Evolutionary conservation across 2,329 filamentous ascomycete genomes (phyloP), one percentile per base, ranked within the genome.

Genomic region (Bisporella sp.): DNA sequence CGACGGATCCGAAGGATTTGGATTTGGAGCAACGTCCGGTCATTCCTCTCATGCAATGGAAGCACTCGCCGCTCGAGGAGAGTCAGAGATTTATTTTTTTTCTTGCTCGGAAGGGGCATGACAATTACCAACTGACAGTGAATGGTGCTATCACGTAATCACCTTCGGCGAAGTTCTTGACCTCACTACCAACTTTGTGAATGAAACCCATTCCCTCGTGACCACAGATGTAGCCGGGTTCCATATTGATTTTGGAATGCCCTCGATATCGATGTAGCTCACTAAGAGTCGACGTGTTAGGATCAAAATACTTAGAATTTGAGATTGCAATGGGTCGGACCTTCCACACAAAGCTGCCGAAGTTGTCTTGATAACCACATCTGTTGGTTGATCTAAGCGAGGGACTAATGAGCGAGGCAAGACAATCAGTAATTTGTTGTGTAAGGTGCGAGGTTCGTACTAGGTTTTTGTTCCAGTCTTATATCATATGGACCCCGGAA

Each of bases 341-440:
- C 87, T 92, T 65, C 91, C 91, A 66, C 91, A 96, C 32, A 96
- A 76, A 12, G 89, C 91, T 30, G 89, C 87, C 60, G 87, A 87
- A 53, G 81, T 77, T 21, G 95, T 88, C 67, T 89, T 91, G 63
- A 96, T 81, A 58, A 96, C 83, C 51, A 92, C 79, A 65, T 96
- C 91, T 50, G 76, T 78, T 5, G 80, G 75, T 52, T 87, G 75
- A 21, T 21, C 21, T 21, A 21, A 21, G 3, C 21, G 21, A 21
- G 21, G 21, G 21, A 21, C 21, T 21, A 21, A 21, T 21, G 21
- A 21, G 21, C 21, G 21, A 21, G 21, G 21, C 21, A 21, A 21
- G 21, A 21, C 21, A 21, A 21, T 21, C 21, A 21, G 21, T 21
- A 21, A 3, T 2, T 21, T 21, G 3, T 3, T 3, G 3, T 21